phyloP scores from a whole-genome alignment of 2,329 filamentous ascomycete genomes.

The Colletotrichum sp. region DNA sequence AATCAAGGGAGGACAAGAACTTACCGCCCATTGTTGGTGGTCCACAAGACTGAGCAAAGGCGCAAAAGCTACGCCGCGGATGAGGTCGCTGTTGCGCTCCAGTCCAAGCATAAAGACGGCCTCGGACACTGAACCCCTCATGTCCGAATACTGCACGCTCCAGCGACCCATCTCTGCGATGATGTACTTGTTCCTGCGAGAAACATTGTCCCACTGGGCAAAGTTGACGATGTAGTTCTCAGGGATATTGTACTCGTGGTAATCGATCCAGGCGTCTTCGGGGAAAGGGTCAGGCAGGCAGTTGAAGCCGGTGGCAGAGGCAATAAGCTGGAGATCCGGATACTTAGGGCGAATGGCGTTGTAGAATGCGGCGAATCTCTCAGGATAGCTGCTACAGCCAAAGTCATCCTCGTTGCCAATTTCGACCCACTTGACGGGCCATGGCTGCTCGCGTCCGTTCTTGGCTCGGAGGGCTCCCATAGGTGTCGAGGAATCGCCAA shows the following conservation, averaged over 20 bases:
- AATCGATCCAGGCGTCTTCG: background rate
- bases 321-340: background rate
- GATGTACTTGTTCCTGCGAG: background rate
- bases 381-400: background rate
- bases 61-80: background rate
- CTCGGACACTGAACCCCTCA: background rate
- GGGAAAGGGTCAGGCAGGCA: background rate
- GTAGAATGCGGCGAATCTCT: background rate
- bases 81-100: background rate
- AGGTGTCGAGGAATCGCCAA: background rate
- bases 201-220: background rate
- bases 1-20: fast-evolving
- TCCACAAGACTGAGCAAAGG: background rate
- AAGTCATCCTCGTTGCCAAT: background rate
- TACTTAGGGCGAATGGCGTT: background rate
- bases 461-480: background rate
- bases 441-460: background rate
- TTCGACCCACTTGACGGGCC: background rate
- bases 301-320: background rate
- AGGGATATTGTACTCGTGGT: background rate
- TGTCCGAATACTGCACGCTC: background rate
- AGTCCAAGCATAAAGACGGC: background rate
- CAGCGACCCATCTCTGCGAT: background rate
- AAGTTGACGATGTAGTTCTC: background rate
- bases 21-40: background rate